phyloP scores from a whole-genome alignment of 352 stramenopile genomes.

The Detonula confervacea region DNA sequence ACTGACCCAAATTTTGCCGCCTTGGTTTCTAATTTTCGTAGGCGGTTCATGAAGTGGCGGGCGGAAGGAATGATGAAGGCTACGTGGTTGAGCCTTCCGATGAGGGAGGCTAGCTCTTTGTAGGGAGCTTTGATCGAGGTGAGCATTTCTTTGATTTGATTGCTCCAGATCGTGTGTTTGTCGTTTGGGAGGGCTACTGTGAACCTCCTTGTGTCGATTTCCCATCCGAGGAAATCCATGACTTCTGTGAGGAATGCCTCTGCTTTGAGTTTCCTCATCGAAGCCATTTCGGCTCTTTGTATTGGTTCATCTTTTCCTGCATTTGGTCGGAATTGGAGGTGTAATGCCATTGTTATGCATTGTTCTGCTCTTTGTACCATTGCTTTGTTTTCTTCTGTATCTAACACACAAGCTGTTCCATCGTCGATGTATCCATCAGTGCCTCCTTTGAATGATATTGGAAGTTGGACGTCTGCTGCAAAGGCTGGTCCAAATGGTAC shows the following conservation, averaged over 20 bases:
- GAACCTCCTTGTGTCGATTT: constrained; percentile 9
- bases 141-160: not conserved
- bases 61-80: not conserved
- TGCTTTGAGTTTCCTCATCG: constrained; percentile 1
- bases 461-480: no score
- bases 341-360: not conserved
- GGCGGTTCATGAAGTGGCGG: constrained; percentile 11
- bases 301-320: constrained; percentile 8
- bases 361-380: no score
- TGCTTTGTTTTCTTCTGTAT: no score
- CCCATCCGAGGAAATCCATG: constrained; percentile 14
- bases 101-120: not conserved
- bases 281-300: not conserved
- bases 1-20: not conserved
- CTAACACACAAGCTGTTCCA: no score
- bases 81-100: not conserved
- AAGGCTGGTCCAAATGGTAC: no score
- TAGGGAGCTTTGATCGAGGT: not conserved
- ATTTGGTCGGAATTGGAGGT: constrained; percentile 3
- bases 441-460: no score
- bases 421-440: no score
- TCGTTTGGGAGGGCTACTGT: constrained; percentile 10
- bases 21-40: not conserved
- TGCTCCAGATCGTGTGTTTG: constrained; percentile 14
- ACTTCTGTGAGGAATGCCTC: constrained; percentile 13